Evolutionary conservation across 2,329 filamentous ascomycete genomes (phyloP).

Genomic region (Chrysosporium queenslandicum): DNA sequence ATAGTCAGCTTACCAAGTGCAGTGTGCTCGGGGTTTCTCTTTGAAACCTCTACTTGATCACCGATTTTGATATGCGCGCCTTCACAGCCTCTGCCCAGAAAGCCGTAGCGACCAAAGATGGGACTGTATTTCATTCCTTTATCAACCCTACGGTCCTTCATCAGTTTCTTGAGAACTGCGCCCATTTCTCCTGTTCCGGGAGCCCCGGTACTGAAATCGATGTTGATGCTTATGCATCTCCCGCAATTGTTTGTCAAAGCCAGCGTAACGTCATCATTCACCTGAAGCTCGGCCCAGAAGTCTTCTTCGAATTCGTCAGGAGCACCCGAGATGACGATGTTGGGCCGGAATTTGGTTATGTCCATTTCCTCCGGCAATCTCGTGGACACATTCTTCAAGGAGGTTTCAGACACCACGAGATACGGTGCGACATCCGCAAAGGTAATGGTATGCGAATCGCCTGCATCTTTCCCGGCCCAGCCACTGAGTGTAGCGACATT

Average conservation of each 20-base stretch:
- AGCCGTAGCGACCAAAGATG: slow-evolving; percentile 64
- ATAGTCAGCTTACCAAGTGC: slow-evolving; percentile 41
- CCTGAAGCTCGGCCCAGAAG: slow-evolving; percentile 55
- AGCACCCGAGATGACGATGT: slow-evolving; percentile 57
- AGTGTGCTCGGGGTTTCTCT: slow-evolving; percentile 43
- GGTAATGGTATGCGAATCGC: slow-evolving; percentile 43
- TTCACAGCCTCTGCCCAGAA: slow-evolving; percentile 38
- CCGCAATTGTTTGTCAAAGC: slow-evolving; percentile 59
- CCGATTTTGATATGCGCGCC: slow-evolving; percentile 43
- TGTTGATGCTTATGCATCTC: slow-evolving; percentile 59
- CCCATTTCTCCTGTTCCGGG: slow-evolving; percentile 48
- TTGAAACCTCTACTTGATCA: slow-evolving; percentile 46
- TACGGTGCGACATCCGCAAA: slow-evolving; percentile 70
- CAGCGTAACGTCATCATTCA: slow-evolving; percentile 36
- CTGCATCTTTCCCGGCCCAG: neutral
- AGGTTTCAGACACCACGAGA: slow-evolving; percentile 60
- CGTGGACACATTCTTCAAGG: slow-evolving; percentile 54
- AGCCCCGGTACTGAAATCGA: slow-evolving; percentile 58
- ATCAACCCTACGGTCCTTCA: slow-evolving; percentile 61
- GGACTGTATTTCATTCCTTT: slow-evolving; percentile 56
- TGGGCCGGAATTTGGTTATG: slow-evolving; percentile 61
- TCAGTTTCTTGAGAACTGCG: slow-evolving; percentile 58
- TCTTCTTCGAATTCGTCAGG: slow-evolving; percentile 56
- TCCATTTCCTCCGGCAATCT: slow-evolving; percentile 50
- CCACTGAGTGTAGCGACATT: slow-evolving; percentile 9